These are phyloP conservation scores for Glycine tomentella DNA, from an alignment of 306 rosid genomes.

Conservation along the genomic window DNA sequence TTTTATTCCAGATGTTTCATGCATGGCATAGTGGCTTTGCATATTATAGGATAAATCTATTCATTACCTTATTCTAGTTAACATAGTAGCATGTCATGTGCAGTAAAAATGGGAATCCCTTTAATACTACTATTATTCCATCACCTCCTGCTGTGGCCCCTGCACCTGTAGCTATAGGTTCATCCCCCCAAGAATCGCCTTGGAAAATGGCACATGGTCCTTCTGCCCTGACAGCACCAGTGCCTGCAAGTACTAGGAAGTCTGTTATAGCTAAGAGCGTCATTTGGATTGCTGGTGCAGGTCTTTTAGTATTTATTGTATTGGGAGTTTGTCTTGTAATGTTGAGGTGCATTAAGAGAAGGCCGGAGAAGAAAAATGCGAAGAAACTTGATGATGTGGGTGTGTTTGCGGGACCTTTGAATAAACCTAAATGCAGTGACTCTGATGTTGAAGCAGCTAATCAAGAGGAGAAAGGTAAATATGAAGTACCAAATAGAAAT, in stretches of 20 bases:
- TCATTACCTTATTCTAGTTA: conserved; percentile 7
- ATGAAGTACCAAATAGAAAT: conserved; percentile 10
- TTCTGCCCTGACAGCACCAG: conserved; percentile 30
- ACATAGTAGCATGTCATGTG: conserved; percentile 45
- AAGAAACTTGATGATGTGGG: conserved; percentile 37
- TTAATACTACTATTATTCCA: conserved; percentile 67
- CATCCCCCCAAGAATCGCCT: conserved; percentile 50
- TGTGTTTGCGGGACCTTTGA: conserved; percentile 42
- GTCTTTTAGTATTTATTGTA: conserved; percentile 47
- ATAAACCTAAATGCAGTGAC: conserved; percentile 45
- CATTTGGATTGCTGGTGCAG: conserved; percentile 60
- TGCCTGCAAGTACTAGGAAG: conserved; percentile 41
- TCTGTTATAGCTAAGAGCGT: conserved; percentile 50
- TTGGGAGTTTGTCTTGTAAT: conserved; percentile 53
- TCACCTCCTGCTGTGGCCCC: conserved; percentile 60
- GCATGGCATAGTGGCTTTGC: too few species aligned
- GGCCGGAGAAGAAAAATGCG: conserved; percentile 41
- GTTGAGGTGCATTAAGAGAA: conserved; percentile 56
- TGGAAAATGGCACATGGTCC: conserved; percentile 52
- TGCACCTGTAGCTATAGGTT: conserved; percentile 52
- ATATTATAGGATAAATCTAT: background rate
- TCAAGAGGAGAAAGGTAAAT: conserved; percentile 64
- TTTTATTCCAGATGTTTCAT: background rate
- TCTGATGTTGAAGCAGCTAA: conserved; percentile 46
- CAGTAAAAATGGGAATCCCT: conserved; percentile 84